Evolutionary conservation across 2,329 filamentous ascomycete genomes (phyloP).

Genomic region (Pleurostoma richardsiae): DNA sequence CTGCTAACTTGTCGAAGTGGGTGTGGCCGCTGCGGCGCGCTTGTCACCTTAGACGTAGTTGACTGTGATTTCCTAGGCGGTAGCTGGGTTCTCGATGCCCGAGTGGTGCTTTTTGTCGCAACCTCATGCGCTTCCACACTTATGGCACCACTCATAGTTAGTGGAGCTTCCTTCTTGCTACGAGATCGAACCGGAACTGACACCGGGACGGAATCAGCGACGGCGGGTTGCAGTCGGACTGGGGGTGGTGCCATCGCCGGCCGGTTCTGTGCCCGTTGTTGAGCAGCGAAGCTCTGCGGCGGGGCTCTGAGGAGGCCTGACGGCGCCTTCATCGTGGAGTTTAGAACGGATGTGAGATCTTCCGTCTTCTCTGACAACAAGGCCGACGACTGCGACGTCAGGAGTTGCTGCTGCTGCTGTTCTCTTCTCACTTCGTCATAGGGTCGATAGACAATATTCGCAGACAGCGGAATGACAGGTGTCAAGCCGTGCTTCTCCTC

Average conservation of each 20-base stretch:
- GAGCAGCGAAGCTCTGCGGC: conserved; percentile 62
- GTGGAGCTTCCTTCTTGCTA: conserved; percentile 12
- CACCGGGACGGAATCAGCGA: conserved; percentile 22
- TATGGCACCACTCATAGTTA: conserved; percentile 9
- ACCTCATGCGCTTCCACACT: conserved; percentile 14
- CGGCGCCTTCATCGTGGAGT: conserved; percentile 18
- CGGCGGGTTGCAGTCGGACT: conserved; percentile 23
- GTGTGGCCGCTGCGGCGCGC: conserved; percentile 4
- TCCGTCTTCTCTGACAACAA: conserved; percentile 19
- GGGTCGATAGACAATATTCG: conserved; percentile 59
- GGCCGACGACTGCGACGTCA: conserved; percentile 4
- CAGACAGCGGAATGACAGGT: conserved; percentile 55
- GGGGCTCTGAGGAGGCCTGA: conserved; percentile 44
- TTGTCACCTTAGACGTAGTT: conserved; percentile 1
- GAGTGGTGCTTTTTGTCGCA: conserved; percentile 14
- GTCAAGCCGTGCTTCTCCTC: conserved; percentile 63
- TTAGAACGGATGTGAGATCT: conserved; percentile 21
- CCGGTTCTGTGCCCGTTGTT: conserved; percentile 54
- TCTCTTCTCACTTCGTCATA: conserved; percentile 58
- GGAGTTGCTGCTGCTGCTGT: conserved; percentile 29
- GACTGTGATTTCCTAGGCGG: conserved; percentile 8
- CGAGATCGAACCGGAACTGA: conserved; percentile 17
- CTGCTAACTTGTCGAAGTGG: conserved; percentile 1
- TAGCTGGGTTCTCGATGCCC: conserved; percentile 10
- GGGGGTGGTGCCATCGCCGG: conserved; percentile 24